A percentile compares a stretch with the other conserved stretches of the same genome.
Evolutionary conservation across 2,329 filamentous ascomycete genomes (phyloP).

Genomic region (Graphiopsis chlorocephala): DNA sequence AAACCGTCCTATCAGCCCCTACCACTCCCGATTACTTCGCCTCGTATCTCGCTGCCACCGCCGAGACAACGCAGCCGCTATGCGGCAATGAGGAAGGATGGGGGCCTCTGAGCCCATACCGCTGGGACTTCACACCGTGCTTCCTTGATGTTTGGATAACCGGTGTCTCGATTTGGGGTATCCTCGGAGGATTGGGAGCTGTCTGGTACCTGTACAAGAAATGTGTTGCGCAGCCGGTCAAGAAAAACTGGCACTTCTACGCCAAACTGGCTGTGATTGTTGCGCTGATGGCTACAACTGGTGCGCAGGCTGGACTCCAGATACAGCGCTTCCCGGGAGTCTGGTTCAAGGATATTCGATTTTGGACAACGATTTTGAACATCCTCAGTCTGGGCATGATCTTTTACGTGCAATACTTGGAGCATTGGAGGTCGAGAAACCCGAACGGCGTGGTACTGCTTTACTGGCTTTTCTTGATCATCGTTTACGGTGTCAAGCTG

Average conservation of each 20-base stretch:
- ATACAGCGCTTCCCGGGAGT: slow-evolving; percentile 65
- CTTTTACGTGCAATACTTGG: slow-evolving; percentile 78
- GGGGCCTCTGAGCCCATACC: slow-evolving; percentile 82
- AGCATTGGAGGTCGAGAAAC: slow-evolving; percentile 78
- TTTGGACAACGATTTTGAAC: slow-evolving; percentile 74
- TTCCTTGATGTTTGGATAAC: slow-evolving; percentile 92
- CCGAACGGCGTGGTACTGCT: slow-evolving; percentile 86
- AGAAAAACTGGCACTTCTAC: slow-evolving; percentile 91
- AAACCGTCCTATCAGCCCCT: slow-evolving; percentile 15
- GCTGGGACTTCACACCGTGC: slow-evolving; percentile 96
- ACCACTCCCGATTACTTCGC: slow-evolving; percentile 19
- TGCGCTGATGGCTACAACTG: slow-evolving; percentile 65
- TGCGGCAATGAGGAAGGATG: slow-evolving; percentile 91
- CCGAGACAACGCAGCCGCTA: slow-evolving; percentile 58
- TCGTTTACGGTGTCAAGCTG: slow-evolving; percentile 76
- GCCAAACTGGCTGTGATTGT: slow-evolving; percentile 74
- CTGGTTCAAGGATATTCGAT: slow-evolving; percentile 79
- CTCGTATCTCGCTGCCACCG: slow-evolving; percentile 31
- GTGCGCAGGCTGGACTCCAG: slow-evolving; percentile 72
- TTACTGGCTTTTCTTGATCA: slow-evolving; percentile 85
- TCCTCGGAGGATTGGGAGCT: slow-evolving; percentile 72
- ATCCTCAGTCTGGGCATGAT: slow-evolving; percentile 71
- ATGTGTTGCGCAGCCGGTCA: slow-evolving; percentile 63
- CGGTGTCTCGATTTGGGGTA: slow-evolving; percentile 70
- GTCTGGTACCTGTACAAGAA: slow-evolving; percentile 75